Evolutionary conservation across 257 asterid genomes (phyloP).

Genomic region (Echites panduratus): DNA sequence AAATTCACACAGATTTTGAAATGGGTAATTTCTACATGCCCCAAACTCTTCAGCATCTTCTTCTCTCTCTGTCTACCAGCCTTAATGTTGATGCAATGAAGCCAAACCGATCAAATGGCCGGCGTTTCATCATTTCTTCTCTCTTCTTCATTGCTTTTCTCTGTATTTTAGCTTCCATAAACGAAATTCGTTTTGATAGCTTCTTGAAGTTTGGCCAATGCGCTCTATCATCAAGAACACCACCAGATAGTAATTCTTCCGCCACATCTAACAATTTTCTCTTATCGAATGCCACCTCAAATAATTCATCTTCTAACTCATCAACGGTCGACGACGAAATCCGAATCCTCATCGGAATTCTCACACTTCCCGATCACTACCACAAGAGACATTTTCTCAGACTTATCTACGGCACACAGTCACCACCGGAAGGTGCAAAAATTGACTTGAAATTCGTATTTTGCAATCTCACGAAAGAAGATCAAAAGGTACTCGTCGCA

Average conservation of each 20-base stretch:
- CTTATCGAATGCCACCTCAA: constrained; percentile 7
- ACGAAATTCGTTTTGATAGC: constrained; percentile 49
- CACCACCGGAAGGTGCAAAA: constrained; percentile 38
- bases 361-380: constrained; percentile 88
- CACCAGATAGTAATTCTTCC: background rate
- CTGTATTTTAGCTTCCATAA: constrained; percentile 59
- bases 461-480: constrained; percentile 91
- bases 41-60: constrained; percentile 14
- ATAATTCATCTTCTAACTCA: constrained; percentile 9
- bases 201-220: constrained; percentile 45
- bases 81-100: constrained; percentile 30
- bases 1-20: background rate
- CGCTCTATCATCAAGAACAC: constrained; percentile 29
- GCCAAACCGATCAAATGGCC: constrained; percentile 32
- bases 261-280: background rate
- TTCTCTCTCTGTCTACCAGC: constrained; percentile 9
- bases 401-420: constrained; percentile 73
- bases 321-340: constrained; percentile 39
- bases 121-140: constrained; percentile 43
- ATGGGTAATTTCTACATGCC: constrained; percentile 4
- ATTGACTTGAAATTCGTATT: constrained; percentile 76
- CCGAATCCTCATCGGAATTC: constrained; percentile 61
- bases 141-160: constrained; percentile 61
- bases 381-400: constrained; percentile 82
- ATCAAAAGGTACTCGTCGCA: constrained; percentile 67